Percentiles rank a stretch among this genome's conserved stretches.
Evolutionary conservation across 768 basidiomycete genomes (phyloP).

Genomic region (Hypsizygus marmoreus): DNA sequence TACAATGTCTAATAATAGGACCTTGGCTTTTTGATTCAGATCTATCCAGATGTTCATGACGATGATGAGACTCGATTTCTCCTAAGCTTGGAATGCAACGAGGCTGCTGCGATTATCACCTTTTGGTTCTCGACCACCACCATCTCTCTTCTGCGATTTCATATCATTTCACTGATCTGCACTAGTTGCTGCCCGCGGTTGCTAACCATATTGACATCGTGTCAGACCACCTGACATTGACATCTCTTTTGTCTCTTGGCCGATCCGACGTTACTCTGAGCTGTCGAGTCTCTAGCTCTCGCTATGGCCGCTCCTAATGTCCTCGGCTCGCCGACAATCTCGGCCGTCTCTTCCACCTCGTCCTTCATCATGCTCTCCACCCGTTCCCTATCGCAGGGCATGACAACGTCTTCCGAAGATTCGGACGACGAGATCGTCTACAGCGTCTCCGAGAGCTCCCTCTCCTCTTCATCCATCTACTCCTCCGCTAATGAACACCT

Average conservation of each 20-base stretch:
- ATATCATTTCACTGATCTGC: neutral
- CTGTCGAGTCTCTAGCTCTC: too few relatives aligned
- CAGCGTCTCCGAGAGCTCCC: conserved; percentile 38
- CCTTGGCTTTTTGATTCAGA: too few relatives aligned
- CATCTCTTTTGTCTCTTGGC: conserved; percentile 1
- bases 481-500: conserved; percentile 28
- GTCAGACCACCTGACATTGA: conserved; percentile 4
- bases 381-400: conserved; percentile 11
- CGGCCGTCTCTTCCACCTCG: conserved; percentile 23
- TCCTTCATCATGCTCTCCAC: conserved; percentile 24
- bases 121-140: conserved; percentile 2
- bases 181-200: neutral
- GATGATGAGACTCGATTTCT: neutral
- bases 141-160: neutral
- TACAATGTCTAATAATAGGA: conserved; percentile 2
- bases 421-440: conserved; percentile 64
- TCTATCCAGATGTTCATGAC: too few relatives aligned
- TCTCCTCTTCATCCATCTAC: conserved; percentile 24
- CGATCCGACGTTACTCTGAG: conserved; percentile 2
- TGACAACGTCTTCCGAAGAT: conserved; percentile 26
- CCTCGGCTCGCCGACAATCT: conserved; percentile 22
- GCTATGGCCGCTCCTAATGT: conserved; percentile 8
- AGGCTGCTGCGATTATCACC: neutral
- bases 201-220: too few relatives aligned
- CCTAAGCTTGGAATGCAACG: conserved; percentile 1